Base-by-base conservation (phyloP, 2,329 filamentous ascomycete genomes). In the Pseudogymnoascus sp. region DNA sequence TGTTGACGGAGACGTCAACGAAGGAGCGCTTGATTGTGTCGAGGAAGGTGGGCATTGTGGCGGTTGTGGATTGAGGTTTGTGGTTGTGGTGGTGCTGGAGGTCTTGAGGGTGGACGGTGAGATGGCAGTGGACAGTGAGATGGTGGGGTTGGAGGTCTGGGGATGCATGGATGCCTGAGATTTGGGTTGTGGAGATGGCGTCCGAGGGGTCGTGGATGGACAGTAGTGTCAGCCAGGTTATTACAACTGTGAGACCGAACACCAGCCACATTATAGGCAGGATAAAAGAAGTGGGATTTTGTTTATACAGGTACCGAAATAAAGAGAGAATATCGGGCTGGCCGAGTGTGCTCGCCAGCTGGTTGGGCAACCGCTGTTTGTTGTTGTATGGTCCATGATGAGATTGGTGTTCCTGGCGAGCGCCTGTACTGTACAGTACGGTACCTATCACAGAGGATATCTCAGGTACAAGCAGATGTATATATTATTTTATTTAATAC, bases 21-120 rank as follows among this genome's bases (percentile, higher is more conserved):
- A 96, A 99, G 69, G 89, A 93, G 73, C 82, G 82, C 79, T 89
- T 89, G 75, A 95, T 81, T 68, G 86, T 89, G 73, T 95, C 86
- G 76, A 97, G 88, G 79, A 92, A 91, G 70, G 91, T 96, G 6
- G 57, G 35, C 57, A 58, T 58, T 25, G 18, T 58, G 32, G 57
- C 57, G 57, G 32, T 39, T 14, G 57, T 58, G 32, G 57, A 58
- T 38, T 35, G 57, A 35, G 32, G 57, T 35, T 58, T 32, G 32
- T 35, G 35, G 30, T 35, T 58, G 32, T 58, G 50, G n/a, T 57
- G 50, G 28, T 20, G 20, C 30, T 35, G 14, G n/a, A 58, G 32
- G 57, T 28, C 25, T 32, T 25, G 57, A 39, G n/a, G 5, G 32
- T 58, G 7, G 32, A 25, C 32, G 57, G 32, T 58, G 57, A 35